Percentiles rank a stretch among this genome's conserved stretches.
phyloP scores from a whole-genome alignment of 2,329 filamentous ascomycete genomes.

The Hymenoscyphus fraxineus region DNA sequence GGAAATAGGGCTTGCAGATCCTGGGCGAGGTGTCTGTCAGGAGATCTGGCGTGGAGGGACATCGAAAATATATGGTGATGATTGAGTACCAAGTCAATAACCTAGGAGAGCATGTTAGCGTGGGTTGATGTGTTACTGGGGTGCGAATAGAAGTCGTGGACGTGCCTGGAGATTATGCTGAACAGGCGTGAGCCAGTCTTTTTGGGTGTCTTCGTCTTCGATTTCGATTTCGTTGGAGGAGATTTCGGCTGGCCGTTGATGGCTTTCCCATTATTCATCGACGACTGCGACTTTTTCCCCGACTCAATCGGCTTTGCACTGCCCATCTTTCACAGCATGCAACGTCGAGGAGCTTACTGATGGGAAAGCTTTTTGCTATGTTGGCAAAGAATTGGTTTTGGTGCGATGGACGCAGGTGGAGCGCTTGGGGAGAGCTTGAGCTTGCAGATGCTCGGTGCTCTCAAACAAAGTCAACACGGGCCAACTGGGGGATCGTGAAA shows the following conservation, averaged over 20 bases:
- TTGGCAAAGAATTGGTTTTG: background rate
- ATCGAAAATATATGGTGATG: constrained; percentile 75
- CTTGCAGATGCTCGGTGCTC: background rate
- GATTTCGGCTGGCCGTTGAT: constrained; percentile 39
- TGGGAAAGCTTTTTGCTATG: background rate
- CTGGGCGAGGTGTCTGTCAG: constrained; percentile 67
- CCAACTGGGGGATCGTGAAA: constrained; percentile 9
- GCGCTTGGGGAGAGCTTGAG: constrained; percentile 6
- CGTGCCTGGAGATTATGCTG: constrained; percentile 53
- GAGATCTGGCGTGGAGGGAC: constrained; percentile 65
- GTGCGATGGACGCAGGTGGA: background rate
- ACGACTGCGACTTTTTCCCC: constrained; percentile 29
- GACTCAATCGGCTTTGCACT: constrained; percentile 38
- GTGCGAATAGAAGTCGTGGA: constrained; percentile 4
- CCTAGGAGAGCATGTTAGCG: constrained; percentile 42
- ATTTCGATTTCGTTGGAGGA: constrained; percentile 32
- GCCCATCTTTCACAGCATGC: constrained; percentile 36
- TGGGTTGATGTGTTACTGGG: no score
- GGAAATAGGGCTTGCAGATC: constrained; percentile 81
- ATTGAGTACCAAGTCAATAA: constrained; percentile 83
- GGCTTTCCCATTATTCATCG: constrained; percentile 36
- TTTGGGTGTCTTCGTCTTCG: constrained; percentile 15
- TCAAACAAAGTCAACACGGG: constrained; percentile 11
- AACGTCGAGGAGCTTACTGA: constrained; percentile 15
- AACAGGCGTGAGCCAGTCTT: constrained; percentile 38